Evolutionary conservation across 305 asterid genomes (phyloP).

Genomic region (Solanum aculeatissimum): DNA sequence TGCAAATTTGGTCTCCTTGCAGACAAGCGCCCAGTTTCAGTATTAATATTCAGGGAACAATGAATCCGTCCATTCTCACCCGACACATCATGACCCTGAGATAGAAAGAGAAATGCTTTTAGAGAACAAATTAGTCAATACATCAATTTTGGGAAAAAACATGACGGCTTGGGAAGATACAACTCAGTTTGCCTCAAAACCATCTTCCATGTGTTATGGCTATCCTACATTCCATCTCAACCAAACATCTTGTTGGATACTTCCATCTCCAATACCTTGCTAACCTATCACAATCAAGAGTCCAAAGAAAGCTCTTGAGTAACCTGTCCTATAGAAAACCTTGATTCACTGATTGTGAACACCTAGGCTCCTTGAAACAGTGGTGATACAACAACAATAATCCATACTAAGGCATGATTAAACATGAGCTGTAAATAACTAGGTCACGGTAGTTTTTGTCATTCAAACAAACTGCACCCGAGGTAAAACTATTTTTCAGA

Average conservation of each 20-base stretch:
- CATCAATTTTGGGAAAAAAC: neutral
- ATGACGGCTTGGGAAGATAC: neutral
- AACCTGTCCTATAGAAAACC: neutral
- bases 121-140: neutral
- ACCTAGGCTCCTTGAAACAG: neutral
- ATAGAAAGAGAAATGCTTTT: slow-evolving; percentile 2
- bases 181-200: slow-evolving; percentile 1
- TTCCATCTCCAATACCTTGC: neutral
- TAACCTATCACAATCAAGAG: neutral
- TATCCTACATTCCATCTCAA: neutral
- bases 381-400: neutral
- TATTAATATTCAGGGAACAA: slow-evolving; percentile 93
- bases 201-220: neutral
- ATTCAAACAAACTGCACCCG: neutral
- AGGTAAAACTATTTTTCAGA: neutral
- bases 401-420: neutral
- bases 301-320: neutral
- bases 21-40: slow-evolving; percentile 97
- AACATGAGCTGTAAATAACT: neutral
- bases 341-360: neutral
- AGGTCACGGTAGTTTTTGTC: neutral
- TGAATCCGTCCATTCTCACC: slow-evolving; percentile 88
- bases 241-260: neutral
- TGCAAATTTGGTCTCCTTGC: slow-evolving; percentile 99
- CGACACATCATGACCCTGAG: slow-evolving; percentile 69